Percentiles rank a stretch among this genome's conserved stretches.
Evolutionary conservation across 1,139 yeast genomes (phyloP).

Genomic region (Yamadazyma trypodendri): DNA sequence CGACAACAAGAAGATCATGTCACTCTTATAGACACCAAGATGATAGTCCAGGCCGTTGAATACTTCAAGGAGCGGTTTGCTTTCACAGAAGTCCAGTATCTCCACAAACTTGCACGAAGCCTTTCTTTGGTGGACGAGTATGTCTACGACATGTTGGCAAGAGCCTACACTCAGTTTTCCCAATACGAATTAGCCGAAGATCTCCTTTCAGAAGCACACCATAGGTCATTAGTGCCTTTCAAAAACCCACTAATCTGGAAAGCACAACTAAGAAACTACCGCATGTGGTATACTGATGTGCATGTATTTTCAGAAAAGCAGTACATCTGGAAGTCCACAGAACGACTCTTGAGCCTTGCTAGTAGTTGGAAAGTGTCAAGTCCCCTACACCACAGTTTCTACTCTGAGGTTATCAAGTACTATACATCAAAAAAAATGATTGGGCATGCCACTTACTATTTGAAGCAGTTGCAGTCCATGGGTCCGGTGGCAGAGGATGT

Average conservation of each 20-base stretch:
- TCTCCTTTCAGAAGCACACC: slow-evolving; percentile 29
- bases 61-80: slow-evolving; percentile 25
- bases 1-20: slow-evolving; percentile 17
- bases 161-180: slow-evolving; percentile 29
- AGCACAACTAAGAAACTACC: slow-evolving; percentile 31
- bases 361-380: not conserved
- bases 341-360: slow-evolving; percentile 7
- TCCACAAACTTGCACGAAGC: slow-evolving; percentile 21
- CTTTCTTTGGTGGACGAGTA: slow-evolving; percentile 17
- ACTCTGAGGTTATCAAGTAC: slow-evolving; percentile 27
- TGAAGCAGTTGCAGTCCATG: slow-evolving; percentile 16
- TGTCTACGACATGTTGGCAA: slow-evolving; percentile 21
- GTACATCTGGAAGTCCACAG: slow-evolving; percentile 10
- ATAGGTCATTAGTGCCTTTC: slow-evolving; percentile 28
- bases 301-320: slow-evolving; percentile 8
- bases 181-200: slow-evolving; percentile 36
- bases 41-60: slow-evolving; percentile 18
- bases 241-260: slow-evolving; percentile 27
- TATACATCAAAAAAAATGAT: slow-evolving; percentile 17
- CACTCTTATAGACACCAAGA: slow-evolving; percentile 20
- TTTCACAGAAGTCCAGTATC: slow-evolving; percentile 21
- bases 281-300: slow-evolving; percentile 24
- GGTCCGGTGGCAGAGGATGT: slow-evolving; percentile 24
- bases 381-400: slow-evolving; percentile 16
- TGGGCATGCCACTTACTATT: slow-evolving; percentile 16